Evolutionary conservation across 768 basidiomycete species (phyloP).

Genomic region (Ramaria sp.): DNA sequence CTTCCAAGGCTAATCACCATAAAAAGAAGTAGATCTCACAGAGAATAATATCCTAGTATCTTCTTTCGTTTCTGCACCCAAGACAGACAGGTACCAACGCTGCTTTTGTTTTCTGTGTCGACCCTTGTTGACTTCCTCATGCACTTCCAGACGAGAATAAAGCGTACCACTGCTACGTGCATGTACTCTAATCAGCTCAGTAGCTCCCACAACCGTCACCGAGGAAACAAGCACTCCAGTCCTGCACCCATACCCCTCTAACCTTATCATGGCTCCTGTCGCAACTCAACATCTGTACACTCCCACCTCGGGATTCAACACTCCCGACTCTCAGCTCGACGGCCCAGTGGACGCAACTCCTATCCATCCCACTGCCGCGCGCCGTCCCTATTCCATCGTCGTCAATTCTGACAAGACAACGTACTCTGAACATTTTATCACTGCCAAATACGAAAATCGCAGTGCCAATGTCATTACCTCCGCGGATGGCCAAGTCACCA

Average conservation of each 20-base stretch:
- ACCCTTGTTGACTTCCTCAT: neutral
- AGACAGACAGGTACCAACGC: neutral
- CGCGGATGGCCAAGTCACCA: constrained; percentile 61
- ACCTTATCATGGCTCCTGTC: constrained; percentile 20
- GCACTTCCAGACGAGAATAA: neutral
- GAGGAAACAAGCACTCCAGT: constrained; percentile 78
- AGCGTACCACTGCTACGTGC: constrained; percentile 27
- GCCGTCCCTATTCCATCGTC: constrained; percentile 63
- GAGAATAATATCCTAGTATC: neutral
- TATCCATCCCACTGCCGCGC: constrained; percentile 78
- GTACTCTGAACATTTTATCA: constrained; percentile 78
- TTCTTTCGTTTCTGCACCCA: neutral
- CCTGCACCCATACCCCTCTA: constrained; percentile 34
- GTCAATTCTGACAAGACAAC: constrained; percentile 74
- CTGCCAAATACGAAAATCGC: constrained; percentile 72
- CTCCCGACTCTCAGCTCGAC: constrained; percentile 64
- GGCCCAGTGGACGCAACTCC: constrained; percentile 36
- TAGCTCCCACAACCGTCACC: constrained; percentile 78
- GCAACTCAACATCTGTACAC: constrained; percentile 16
- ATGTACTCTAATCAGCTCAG: constrained; percentile 96
- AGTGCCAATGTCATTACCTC: constrained; percentile 55
- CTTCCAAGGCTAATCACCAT: neutral
- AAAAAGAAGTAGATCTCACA: neutral
- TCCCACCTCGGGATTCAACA: constrained; percentile 54
- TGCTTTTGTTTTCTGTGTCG: neutral